These are phyloP conservation scores for Mitragyna speciosa DNA, from an alignment of 257 asterid species.

Conservation along the genomic window DNA sequence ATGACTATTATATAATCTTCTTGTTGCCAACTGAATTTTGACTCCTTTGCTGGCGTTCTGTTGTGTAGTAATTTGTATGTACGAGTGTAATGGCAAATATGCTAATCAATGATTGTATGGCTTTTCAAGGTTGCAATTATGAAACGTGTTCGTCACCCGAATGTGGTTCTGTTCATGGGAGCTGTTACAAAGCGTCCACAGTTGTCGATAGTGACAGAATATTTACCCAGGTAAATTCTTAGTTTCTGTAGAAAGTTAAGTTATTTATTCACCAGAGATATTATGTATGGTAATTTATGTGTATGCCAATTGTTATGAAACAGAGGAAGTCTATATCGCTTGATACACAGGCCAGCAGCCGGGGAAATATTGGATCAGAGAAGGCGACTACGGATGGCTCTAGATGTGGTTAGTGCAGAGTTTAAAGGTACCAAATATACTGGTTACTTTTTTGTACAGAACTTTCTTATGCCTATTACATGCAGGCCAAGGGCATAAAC, in stretches of 20 bases:
- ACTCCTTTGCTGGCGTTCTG: no score
- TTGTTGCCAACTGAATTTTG: not conserved
- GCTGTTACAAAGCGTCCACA: conserved; percentile 92
- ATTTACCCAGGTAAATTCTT: conserved; percentile 71
- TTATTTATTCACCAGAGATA: no score
- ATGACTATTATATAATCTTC: not conserved
- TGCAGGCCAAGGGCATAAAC: conserved; percentile 88
- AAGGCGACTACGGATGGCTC: conserved; percentile 83
- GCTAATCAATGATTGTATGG: not conserved
- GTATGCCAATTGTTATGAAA: not conserved
- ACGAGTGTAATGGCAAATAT: not conserved
- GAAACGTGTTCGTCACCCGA: conserved; percentile 98
- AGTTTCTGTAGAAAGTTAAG: not conserved
- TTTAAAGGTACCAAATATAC: conserved; percentile 8
- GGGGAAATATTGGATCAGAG: conserved; percentile 82
- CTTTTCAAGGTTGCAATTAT: conserved; percentile 79
- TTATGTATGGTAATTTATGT: not conserved
- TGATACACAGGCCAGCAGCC: conserved; percentile 87
- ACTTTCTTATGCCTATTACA: conserved; percentile 12
- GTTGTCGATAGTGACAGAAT: conserved; percentile 93
- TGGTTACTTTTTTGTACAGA: not conserved
- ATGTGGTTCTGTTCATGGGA: conserved; percentile 97
- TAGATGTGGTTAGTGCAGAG: conserved; percentile 77
- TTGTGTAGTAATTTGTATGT: not conserved
- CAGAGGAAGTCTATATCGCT: conserved; percentile 92